Conservation (phyloP, 176 grass and related monocot species). For the Triticum monococcum region DNA sequence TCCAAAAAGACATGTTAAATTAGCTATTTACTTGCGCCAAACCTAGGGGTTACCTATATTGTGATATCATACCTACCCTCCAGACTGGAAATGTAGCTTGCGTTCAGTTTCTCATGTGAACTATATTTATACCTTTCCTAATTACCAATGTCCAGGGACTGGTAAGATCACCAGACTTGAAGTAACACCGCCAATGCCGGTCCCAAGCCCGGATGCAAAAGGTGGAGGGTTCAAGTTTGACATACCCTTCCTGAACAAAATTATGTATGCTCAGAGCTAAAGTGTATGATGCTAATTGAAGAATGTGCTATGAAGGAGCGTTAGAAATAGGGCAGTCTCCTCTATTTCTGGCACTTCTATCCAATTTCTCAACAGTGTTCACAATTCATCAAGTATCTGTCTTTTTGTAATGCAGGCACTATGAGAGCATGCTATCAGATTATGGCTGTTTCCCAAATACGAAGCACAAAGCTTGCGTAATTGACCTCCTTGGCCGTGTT, state of each 20-base stretch:
- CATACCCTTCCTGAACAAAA: background rate
- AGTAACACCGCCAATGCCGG: conserved; percentile 54
- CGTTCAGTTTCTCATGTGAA: background rate
- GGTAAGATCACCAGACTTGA: conserved; percentile 27
- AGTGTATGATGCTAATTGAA: conserved; percentile 1
- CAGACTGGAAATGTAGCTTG: background rate
- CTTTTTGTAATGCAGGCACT: conserved; percentile 52
- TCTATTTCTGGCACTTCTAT: conserved; percentile 1
- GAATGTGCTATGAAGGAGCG: background rate
- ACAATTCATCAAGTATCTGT: conserved; percentile 4
- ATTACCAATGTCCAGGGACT: background rate
- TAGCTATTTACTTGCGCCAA: conserved; percentile 6
- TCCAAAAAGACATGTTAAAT: background rate
- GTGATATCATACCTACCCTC: background rate
- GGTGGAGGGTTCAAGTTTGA: conserved; percentile 46
- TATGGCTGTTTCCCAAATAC: conserved; percentile 41
- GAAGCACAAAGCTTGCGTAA: conserved; percentile 57
- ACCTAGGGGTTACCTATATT: background rate
- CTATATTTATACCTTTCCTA: background rate
- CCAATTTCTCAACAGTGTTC: background rate
- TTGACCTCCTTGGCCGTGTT: conserved; percentile 62
- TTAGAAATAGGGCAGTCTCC: background rate
- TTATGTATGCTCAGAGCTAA: background rate
- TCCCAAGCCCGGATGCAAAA: conserved; percentile 61
- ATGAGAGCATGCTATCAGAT: conserved; percentile 54